Evolutionary conservation across 169 alveolate species (phyloP).

Genomic region (Sarcocystis neurona): DNA sequence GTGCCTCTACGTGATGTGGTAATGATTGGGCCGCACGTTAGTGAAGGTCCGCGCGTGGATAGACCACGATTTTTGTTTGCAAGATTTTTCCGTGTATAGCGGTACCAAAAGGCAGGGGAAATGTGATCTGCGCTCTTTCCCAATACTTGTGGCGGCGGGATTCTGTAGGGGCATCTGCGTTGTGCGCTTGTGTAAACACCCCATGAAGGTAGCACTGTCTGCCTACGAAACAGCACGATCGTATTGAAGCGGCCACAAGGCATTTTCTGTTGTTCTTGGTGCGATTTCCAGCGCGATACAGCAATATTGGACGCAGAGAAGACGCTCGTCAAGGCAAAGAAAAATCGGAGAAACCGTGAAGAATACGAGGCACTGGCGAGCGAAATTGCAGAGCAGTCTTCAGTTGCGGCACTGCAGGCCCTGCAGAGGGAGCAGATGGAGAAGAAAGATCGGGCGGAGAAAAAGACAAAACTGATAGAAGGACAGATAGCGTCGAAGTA

Average conservation of each 20-base stretch:
- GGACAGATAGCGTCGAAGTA: background rate
- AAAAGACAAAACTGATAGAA: background rate
- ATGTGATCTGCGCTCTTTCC: too few relatives aligned
- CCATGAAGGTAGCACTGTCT: background rate
- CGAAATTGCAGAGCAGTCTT: background rate
- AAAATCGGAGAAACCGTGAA: conserved; percentile 23
- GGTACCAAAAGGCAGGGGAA: too few relatives aligned
- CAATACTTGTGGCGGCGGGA: too few relatives aligned
- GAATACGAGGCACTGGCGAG: conserved; percentile 20
- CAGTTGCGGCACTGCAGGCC: conserved; percentile 19
- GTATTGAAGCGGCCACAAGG: background rate
- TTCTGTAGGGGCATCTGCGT: too few relatives aligned
- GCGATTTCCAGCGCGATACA: conserved; percentile 19
- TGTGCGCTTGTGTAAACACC: too few relatives aligned
- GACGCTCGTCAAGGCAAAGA: conserved; percentile 17
- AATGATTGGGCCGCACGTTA: too few relatives aligned
- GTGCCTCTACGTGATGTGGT: too few relatives aligned
- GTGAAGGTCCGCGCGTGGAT: too few relatives aligned
- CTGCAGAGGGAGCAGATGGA: conserved; percentile 21
- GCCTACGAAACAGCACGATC: background rate
- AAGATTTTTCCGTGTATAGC: too few relatives aligned
- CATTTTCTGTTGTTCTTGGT: background rate
- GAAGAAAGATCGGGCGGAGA: conserved; percentile 1
- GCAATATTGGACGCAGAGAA: conserved; percentile 20
- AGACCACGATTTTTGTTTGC: too few relatives aligned